phyloP scores from a whole-genome alignment of 2,329 filamentous ascomycete species.

The Fusarium sp. region DNA sequence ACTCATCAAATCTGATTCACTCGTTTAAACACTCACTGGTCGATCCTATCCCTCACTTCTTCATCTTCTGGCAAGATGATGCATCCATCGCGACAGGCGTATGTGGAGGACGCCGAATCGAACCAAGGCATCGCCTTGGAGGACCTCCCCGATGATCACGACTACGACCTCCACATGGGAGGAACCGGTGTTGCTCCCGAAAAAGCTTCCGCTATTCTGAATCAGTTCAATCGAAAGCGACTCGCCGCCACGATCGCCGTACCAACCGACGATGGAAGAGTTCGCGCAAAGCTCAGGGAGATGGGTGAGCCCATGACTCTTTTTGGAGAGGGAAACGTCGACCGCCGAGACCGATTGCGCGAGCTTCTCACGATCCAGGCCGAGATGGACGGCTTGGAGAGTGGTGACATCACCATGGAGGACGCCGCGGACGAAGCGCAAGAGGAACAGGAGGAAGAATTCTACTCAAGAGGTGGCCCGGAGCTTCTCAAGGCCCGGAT shows the following conservation, averaged over 20 bases:
- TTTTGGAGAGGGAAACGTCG: conserved; percentile 89
- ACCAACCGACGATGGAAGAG: conserved; percentile 90
- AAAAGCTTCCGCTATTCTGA: conserved; percentile 85
- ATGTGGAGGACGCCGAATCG: conserved; percentile 84
- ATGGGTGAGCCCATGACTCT: conserved; percentile 94
- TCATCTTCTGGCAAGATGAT: conserved; percentile 61
- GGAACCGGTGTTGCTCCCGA: conserved; percentile 77
- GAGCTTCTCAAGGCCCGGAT: conserved; percentile 80
- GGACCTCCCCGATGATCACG: conserved; percentile 73
- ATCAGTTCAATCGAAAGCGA: conserved; percentile 91
- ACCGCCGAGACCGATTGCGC: conserved; percentile 86
- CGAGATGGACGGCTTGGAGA: conserved; percentile 67
- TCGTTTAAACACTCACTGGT: neutral
- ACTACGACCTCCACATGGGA: conserved; percentile 81
- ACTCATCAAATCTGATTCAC: neutral
- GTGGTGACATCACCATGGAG: conserved; percentile 70
- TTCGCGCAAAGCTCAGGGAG: conserved; percentile 82
- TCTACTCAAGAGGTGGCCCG: conserved; percentile 86
- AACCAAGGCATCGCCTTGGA: conserved; percentile 62
- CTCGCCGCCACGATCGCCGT: conserved; percentile 89
- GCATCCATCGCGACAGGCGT: conserved; percentile 91
- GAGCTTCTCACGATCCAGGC: conserved; percentile 80
- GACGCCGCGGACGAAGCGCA: conserved; percentile 70
- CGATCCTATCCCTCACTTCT: neutral
- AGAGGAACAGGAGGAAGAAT: conserved; percentile 88